Conservation (phyloP, 371 early-diverging fungal species). For the Sporodiniella umbellata region DNA sequence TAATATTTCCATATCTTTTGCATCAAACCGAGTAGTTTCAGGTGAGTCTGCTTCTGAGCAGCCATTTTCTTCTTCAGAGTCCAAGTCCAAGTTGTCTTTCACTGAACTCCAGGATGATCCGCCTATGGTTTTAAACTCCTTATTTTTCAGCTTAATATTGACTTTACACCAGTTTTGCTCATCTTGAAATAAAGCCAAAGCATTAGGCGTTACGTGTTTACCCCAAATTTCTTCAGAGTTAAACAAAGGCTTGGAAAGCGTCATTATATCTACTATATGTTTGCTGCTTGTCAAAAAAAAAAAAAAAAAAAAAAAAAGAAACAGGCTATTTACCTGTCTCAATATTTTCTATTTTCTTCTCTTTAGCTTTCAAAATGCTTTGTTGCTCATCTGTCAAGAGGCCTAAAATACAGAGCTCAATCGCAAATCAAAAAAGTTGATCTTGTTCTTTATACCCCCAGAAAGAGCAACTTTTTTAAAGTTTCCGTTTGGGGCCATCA, state of each 20-base stretch:
- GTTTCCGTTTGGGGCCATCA: conserved; percentile 2
- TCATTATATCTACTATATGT: conserved; percentile 28
- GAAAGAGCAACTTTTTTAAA: not conserved
- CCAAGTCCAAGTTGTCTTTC: conserved; percentile 12
- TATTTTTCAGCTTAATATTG: conserved; percentile 3
- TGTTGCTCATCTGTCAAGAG: conserved; percentile 46
- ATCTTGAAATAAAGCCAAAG: conserved; percentile 41
- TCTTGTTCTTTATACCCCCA: not conserved
- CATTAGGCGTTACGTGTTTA: conserved; percentile 41
- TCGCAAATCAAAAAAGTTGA: not conserved
- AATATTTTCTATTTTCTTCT: conserved; percentile 36
- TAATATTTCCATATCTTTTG: conserved; percentile 32
- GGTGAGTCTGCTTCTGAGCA: conserved; percentile 26
- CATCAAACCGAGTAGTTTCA: conserved; percentile 19
- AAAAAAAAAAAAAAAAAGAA: too few species aligned
- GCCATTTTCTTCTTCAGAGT: conserved; percentile 21
- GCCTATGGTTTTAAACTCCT: conserved; percentile 13
- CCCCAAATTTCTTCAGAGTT: conserved; percentile 30
- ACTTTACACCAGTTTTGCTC: conserved; percentile 34
- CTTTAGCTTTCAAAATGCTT: conserved; percentile 30
- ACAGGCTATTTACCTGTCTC: conserved; percentile 36
- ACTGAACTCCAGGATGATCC: conserved; percentile 15
- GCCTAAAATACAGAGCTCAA: conserved; percentile 10
- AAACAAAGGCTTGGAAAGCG: conserved; percentile 31
- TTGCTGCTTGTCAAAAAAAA: not conserved